These are phyloP conservation scores for Aspergillus haitiensis DNA, from an alignment of 495 filamentous ascomycete genomes.

Conservation along the genomic window DNA sequence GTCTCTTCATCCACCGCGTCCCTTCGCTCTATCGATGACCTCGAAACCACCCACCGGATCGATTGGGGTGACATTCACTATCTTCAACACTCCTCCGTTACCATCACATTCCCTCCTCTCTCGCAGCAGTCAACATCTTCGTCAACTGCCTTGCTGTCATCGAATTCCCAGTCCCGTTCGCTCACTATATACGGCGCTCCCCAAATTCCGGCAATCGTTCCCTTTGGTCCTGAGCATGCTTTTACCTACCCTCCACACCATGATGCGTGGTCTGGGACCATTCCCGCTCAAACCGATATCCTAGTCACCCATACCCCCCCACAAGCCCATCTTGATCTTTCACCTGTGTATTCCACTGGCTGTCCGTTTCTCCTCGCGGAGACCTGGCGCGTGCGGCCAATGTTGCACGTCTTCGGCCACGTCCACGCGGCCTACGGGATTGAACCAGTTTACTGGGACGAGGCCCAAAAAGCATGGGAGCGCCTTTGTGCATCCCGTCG, in stretches of 20 bases:
- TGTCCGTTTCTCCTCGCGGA: constrained; percentile 74
- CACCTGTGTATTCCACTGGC: constrained; percentile 58
- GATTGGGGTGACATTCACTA: constrained; percentile 63
- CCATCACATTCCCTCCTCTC: constrained; percentile 44
- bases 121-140: constrained; percentile 18
- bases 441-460: constrained; percentile 75
- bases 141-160: constrained; percentile 16
- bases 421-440: constrained; percentile 66
- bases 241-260: constrained; percentile 61
- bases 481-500: constrained; percentile 48
- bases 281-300: constrained; percentile 77
- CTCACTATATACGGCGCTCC: constrained; percentile 64
- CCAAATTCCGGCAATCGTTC: constrained; percentile 57
- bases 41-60: constrained; percentile 37
- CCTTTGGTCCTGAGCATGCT: constrained; percentile 61
- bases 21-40: constrained; percentile 42
- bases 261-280: constrained; percentile 63
- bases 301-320: constrained; percentile 78
- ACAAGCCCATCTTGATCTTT: constrained; percentile 72
- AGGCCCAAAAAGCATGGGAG: constrained; percentile 72
- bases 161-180: constrained; percentile 32
- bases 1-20: constrained; percentile 46
- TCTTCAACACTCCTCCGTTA: constrained; percentile 61
- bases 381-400: constrained; percentile 74
- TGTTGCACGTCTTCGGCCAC: constrained; percentile 87